Evolutionary conservation across 352 stramenopile species (phyloP), one percentile per base, ranked within the genome.

Genomic region (Globisporangium sylvaticum): DNA sequence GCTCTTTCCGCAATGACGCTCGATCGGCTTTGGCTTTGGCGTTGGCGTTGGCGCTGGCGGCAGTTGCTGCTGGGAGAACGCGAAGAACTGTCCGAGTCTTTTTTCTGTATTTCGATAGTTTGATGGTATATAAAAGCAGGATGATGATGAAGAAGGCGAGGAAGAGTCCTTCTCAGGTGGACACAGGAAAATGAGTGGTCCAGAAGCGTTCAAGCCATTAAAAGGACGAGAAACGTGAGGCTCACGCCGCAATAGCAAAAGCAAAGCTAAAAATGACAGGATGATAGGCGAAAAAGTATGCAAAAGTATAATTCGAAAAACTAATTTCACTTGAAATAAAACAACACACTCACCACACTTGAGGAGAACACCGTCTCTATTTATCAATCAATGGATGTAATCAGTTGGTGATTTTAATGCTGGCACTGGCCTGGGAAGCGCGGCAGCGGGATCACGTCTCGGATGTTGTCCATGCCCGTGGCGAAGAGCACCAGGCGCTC

Each of bases 381-480:
- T 58, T 48, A 50, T 14, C 53, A 37, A 42, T 58, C 8, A 15
- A 58, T 58, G 15, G 10, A 20, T 39, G 15, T 12, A 6, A 9
- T 57, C 52, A 18, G 39, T 22, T 22, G 39, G 6, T 8, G 39
- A 48, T 24, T 24, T 61, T 62, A 83, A 46, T 89, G 77, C 44
- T 91, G 85, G 70, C 97, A 98, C 78, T 95, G 95, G n/a, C 95
- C 95, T 22, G 96, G 96, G 77, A 96, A 99, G 42, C 97, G 85
- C 39, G 97, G 97, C 55, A 99, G 97, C 29, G 98, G 95, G 75
- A 99, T 99, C 3, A 97, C 96, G 68, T 99, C 97, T 48, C 97
- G 89, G 72, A 99, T 99, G 79, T 99, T 99, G 66, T 99, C 96
- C 74, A 99, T 97, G 22, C 97, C 96, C 31, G 94, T 98, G 12